Evolutionary conservation across 2,329 filamentous ascomycete genomes (phyloP), one percentile per base, ranked within the genome.

Genomic region (Tolypocladium capitatum): DNA sequence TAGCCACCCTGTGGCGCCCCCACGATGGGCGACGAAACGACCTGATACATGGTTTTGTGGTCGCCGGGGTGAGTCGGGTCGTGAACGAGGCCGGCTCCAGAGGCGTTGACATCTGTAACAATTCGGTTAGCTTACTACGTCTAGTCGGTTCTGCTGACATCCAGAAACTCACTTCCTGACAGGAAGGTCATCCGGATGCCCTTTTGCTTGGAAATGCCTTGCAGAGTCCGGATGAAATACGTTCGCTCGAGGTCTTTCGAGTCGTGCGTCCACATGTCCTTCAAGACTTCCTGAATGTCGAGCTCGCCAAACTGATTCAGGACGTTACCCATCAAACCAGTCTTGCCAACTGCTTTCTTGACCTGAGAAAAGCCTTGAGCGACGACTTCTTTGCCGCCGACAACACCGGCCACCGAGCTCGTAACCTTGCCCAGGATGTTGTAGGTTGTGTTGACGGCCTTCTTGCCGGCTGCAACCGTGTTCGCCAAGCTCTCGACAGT

Each of bases 41-140:
- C 78, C 65, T 98, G 92, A 69, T 97, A 98, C 91, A 98, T 98
- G 28, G 92, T 96, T 69, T 97, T 98, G 75, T 97, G 89, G 66
- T 97, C 89, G 35, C 80, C 81, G 0, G 91, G 91, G 63, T 92
- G 87, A 20, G 84, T 78, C 0, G 92, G 92, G 66, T 98, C 92
- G 66, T 98, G 92, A 2, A 98, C 81, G 11, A 98, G 77, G 49
- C 92, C 92, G 21, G 92, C 92, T 54, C 92, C 92, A 55, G 86
- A 90, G 58, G 82, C 85, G 65, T 91, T 92, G 63, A 97, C 91
- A 59, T 85, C 82, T 83, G 53, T 6, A 36, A 20, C 7, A 1
- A 8, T 31, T 20, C 34, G 14, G 41, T 45, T 14, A 45, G 48
- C 21, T 16, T 10, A 11, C 2, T 4, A 2, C 27, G 2, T 28